Base-by-base conservation (phyloP, 148 eudicot genomes). In the Oxyria digyna region DNA sequence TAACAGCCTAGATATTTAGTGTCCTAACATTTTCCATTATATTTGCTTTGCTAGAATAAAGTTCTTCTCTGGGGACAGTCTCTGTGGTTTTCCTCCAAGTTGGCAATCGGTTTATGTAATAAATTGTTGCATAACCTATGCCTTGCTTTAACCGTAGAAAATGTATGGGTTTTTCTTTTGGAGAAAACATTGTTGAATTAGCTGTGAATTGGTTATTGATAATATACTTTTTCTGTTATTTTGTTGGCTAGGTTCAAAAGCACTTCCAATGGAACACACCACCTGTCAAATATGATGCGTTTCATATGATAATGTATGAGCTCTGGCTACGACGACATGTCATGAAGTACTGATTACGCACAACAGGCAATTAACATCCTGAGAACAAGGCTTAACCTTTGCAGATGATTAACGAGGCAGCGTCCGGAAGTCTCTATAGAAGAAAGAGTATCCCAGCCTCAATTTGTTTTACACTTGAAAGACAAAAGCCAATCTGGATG, bases 241-340 rank as follows among this genome's bases (percentile, higher is more conserved):
- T 37, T 50, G 74, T 37, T 23, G 20, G 62, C 71, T 83, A 88
- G 94, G 75, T 83, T 49, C 94, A 88, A 77, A 88, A 83, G 85
- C 88, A 85, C 75, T 85, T 88, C 78, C 94, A 85, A 62, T 85
- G 94, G 89, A 88, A 88, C 73, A 69, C 86, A 14, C 94, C 94
- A 62, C 85, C 94, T 37, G 63, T 75, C 67, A 83, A 76, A 71
- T 71, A 83, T 71, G 89, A 88, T 73, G 90, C 90, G 52, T 88
- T 86, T 68, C 90, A 88, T 74, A 85, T 85, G 90, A 84, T 86
- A 29, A 84, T 88, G 90, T 85, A 88, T 38, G 95, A 88, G 69
- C 88, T 88, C 20, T 86, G 95, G 95, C 62, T 84, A 42, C 83
- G 90, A 29, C 95, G 81, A 65, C 90, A 79, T 67, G 90, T 88